These are phyloP conservation scores for Pseudogymnoascus sp. DNA, from an alignment of 2,329 filamentous ascomycete genomes.

Conservation along the genomic window DNA sequence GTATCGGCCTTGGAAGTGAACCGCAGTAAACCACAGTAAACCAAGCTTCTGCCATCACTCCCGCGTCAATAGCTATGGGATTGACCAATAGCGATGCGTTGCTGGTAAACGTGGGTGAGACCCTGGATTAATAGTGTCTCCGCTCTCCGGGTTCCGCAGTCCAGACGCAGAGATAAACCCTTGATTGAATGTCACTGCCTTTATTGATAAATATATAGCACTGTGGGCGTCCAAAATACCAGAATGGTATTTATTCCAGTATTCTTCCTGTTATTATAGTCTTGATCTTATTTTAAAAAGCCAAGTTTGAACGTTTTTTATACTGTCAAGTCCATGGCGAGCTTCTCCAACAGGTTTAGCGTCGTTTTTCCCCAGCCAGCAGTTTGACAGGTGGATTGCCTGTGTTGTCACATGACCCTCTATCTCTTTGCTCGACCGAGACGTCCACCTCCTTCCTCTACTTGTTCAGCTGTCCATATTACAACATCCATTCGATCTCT, in stretches of 20 bases:
- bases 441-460: neutral
- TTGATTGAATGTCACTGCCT: neutral
- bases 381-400: neutral
- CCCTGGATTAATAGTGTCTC: conserved; percentile 5
- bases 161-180: neutral
- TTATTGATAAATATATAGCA: neutral
- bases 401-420: neutral
- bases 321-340: neutral
- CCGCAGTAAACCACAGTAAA: neutral
- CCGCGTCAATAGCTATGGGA: neutral
- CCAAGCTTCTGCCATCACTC: conserved; percentile 7
- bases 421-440: neutral
- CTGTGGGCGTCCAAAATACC: neutral
- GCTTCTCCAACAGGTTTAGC: neutral
- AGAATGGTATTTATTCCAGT: neutral
- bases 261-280: neutral
- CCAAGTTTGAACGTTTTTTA: neutral
- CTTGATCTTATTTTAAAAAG: neutral
- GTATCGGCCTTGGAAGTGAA: neutral
- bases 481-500: neutral
- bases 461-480: neutral
- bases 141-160: neutral
- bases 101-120: neutral
- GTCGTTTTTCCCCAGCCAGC: neutral
- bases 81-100: neutral